Evolutionary conservation across 2,329 filamentous ascomycete species (phyloP).

Genomic region (Fusarium anguioides): DNA sequence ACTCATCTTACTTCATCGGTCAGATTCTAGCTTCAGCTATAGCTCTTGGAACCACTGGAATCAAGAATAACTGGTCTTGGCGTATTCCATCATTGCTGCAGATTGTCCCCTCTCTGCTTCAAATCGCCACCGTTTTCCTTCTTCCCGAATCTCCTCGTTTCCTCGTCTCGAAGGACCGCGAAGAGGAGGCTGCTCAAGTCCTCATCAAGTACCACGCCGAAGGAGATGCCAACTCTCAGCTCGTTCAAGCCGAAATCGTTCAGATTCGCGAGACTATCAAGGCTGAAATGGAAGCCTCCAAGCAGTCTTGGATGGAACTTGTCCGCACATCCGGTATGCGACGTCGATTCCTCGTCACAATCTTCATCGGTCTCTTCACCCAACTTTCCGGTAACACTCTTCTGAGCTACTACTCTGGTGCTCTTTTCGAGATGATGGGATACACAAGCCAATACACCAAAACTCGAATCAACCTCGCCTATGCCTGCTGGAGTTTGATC

Average conservation of each 20-base stretch:
- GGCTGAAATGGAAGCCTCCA: conserved; percentile 63
- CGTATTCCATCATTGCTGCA: conserved; percentile 60
- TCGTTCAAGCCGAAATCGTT: conserved; percentile 69
- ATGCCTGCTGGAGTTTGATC: conserved; percentile 58
- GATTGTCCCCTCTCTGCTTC: conserved; percentile 52
- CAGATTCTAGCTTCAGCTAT: conserved; percentile 62
- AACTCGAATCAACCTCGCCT: conserved; percentile 59
- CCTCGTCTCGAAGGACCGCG: conserved; percentile 48
- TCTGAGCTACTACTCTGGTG: conserved; percentile 47
- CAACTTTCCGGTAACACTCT: conserved; percentile 63
- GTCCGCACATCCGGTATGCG: conserved; percentile 61
- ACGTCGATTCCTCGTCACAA: conserved; percentile 60
- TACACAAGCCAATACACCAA: conserved; percentile 55
- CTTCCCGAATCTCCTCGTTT: conserved; percentile 51
- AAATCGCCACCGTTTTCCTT: conserved; percentile 53
- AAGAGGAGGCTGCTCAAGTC: conserved; percentile 49
- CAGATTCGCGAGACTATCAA: conserved; percentile 69
- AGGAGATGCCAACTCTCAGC: conserved; percentile 59
- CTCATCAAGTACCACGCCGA: conserved; percentile 62
- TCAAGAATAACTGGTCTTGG: conserved; percentile 47
- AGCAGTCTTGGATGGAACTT: conserved; percentile 63
- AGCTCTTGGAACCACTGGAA: conserved; percentile 57
- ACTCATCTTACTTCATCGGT: conserved; percentile 66
- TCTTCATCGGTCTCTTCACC: conserved; percentile 63
- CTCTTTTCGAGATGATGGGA: conserved; percentile 58